Evolutionary conservation across 139 green algal species (phyloP), one percentile per base, ranked within the genome.

Genomic region (Tetradesmus lagerheimii): DNA sequence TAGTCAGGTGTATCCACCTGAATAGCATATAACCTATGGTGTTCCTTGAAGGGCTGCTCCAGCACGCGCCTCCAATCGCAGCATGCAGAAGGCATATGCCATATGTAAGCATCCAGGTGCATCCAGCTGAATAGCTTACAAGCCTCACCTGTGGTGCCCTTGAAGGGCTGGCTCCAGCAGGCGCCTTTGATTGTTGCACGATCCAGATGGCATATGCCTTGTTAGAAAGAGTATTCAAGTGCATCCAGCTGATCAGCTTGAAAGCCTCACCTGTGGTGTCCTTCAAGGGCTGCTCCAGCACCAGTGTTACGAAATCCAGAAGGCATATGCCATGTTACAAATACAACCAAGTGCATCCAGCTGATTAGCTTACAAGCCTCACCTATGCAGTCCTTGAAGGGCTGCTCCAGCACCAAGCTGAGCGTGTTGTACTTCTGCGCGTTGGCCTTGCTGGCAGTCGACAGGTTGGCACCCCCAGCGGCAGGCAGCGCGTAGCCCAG

Each of bases 351-450:
- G n/a, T n/a, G 47, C 47, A 62, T 20, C 8, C 47, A 62, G 47
- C 47, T 14, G 47, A n/a, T n/a, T n/a, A n/a, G n/a, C n/a, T n/a
- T n/a, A n/a, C n/a, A n/a, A 2, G 47, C 47, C 66, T 27, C 23
- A 88, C 83, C 83, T n/a, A 66, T 88, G 27, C 25, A 45, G 37
- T 88, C 83, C 64, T 88, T 88, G 38, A 88, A 88, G 0, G 83
- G 83, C 31, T 88, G 83, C 83, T 88, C 83, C 62, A 88, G 83
- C 50, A 88, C 83, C 83, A 88, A 39, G 83, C 83, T 88, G 38
- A 88, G 64, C 35, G 83, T 88, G 83, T 88, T 80, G 64, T 80
- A 88, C 64, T 80, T 88, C 15, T 88, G 83, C 27, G 83, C 83
- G 11, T 88, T 88, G 25, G 83, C 83, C 27, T 88, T 88, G 64